These are phyloP conservation scores for Pterocarpus macrocarpus DNA, from an alignment of 306 rosid species.

Conservation along the genomic window DNA sequence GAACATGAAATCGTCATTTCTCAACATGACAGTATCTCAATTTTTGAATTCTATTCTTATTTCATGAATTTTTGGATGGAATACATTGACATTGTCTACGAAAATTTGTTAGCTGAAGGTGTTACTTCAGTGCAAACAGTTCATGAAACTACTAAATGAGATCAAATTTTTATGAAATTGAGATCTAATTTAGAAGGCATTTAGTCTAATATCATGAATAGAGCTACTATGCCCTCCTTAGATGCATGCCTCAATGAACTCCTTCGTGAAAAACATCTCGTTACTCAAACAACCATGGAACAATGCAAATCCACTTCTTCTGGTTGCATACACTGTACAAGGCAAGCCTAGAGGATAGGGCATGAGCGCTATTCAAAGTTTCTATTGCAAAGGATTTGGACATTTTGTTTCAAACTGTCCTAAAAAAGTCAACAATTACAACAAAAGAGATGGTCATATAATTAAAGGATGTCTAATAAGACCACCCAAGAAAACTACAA, in stretches of 20 bases:
- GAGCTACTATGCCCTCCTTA: too few relatives aligned
- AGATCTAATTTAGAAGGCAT: too few relatives aligned
- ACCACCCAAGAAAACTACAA: not conserved
- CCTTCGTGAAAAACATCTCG: too few relatives aligned
- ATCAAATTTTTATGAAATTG: not conserved
- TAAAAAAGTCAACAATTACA: not conserved
- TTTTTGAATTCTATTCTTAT: not conserved
- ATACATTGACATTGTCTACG: not conserved
- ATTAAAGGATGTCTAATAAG: not conserved
- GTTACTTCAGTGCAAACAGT: not conserved
- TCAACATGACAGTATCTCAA: not conserved
- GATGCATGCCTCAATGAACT: too few relatives aligned
- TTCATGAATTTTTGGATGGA: conserved; percentile 20
- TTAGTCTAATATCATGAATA: too few relatives aligned
- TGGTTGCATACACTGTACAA: not conserved
- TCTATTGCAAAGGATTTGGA: not conserved
- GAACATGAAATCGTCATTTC: not conserved
- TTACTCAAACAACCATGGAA: too few relatives aligned
- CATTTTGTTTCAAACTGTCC: not conserved
- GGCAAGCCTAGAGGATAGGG: too few relatives aligned
- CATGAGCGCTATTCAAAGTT: too few relatives aligned
- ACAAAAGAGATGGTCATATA: not conserved
- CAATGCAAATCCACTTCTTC: too few relatives aligned
- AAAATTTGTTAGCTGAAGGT: not conserved
- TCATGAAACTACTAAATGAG: not conserved